Evolutionary conservation across 768 basidiomycete species (phyloP), one percentile per base, ranked within the genome.

Genomic region (Pleurotus platypus): DNA sequence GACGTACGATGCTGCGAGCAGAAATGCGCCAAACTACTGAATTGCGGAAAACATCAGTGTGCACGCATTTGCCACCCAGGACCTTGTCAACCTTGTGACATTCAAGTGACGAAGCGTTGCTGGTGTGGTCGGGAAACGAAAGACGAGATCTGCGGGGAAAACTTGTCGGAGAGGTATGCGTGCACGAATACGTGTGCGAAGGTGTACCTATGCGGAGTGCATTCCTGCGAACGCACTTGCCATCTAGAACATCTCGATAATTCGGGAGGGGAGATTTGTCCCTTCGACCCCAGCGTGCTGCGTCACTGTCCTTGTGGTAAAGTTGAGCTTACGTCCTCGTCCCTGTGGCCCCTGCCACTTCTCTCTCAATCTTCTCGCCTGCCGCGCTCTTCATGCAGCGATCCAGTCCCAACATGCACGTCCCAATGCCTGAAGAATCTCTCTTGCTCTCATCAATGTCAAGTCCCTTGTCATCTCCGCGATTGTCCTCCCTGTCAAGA

Each of bases 291-390:
- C 0, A 71, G 75, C 0, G 65, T 77, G 11, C 74, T 95, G 27
- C 79, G 78, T 0, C 82, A 82, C 26, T 98, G 96, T 66, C 91
- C 94, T 0, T 99, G 97, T 60, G 93, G 92, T 11, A 82, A 84
- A 54, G 18, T 54, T 12, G 51, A 54, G 39, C 20, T 54, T 4
- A 26, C 39, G 5, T 20, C 51, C 8, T 54, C 51, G 12, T 24
- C 51, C 18, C 46, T 68, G 74, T 54, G 39, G 11, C 9, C 51
- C 18, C 46, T 68, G 74, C 2, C 82, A 88, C 57, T 68, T 76
- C 3, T 72, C 75, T 2, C 66, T 62, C 38, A 64, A 2, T 35
- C 30, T 35, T 63, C 58, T 74, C 62, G 49, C 59, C 9, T 59
- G 64, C 15, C 64, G 26, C 86, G 79, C 27, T 65, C 67, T 0